A percentile compares a stretch with the other conserved stretches of the same genome.
Evolutionary conservation across 257 asterid species (phyloP).

Genomic region (Fraxinus excelsior): DNA sequence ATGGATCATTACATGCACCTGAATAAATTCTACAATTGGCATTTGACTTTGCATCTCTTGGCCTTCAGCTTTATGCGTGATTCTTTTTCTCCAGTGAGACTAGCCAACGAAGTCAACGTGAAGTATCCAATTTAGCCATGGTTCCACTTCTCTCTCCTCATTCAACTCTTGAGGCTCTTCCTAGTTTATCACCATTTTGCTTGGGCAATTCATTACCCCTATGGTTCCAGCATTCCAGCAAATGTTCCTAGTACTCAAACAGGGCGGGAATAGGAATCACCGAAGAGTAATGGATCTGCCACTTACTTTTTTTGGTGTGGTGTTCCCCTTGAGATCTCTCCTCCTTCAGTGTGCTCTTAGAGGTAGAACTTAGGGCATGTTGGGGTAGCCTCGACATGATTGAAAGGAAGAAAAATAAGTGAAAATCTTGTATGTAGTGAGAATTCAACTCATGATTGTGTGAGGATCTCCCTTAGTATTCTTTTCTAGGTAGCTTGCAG

Average conservation of each 20-base stretch:
- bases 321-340: slow-evolving; percentile 15
- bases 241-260: slow-evolving; percentile 1
- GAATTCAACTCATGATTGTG: neutral
- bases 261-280: slow-evolving; percentile 14
- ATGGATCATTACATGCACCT: neutral
- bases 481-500: slow-evolving; percentile 27
- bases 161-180: slow-evolving; percentile 37
- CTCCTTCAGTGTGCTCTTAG: slow-evolving; percentile 11
- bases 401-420: neutral
- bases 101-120: slow-evolving; percentile 32
- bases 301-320: slow-evolving; percentile 16
- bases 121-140: slow-evolving; percentile 31
- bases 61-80: slow-evolving; percentile 36
- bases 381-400: neutral
- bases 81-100: slow-evolving; percentile 43
- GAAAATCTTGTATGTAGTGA: neutral
- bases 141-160: slow-evolving; percentile 26
- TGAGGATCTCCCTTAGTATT: slow-evolving; percentile 4
- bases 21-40: neutral
- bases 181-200: slow-evolving; percentile 25
- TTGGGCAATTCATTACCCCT: slow-evolving; percentile 2
- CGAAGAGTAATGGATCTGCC: slow-evolving; percentile 10
- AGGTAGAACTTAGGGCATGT: slow-evolving; percentile 9
- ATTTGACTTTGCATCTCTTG: slow-evolving; percentile 18
- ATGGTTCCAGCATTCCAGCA: slow-evolving; percentile 21